Percentiles rank a stretch among this genome's conserved stretches.
phyloP scores from a whole-genome alignment of 1,284 basidiomycete genomes.

The Vanrija sp. region DNA sequence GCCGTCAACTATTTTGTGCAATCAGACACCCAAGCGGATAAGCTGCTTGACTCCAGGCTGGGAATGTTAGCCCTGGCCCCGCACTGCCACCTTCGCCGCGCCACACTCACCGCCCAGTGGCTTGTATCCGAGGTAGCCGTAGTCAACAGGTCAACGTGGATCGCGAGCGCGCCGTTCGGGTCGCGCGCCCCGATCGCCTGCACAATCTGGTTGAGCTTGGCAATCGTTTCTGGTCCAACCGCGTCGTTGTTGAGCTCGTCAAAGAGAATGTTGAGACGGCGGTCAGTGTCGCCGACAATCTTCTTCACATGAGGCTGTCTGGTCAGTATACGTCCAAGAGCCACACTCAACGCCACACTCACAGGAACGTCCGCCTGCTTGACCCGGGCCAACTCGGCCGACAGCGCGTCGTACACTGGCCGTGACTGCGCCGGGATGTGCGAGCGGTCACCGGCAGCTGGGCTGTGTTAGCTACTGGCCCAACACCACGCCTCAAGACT shows the following conservation, averaged over 20 bases:
- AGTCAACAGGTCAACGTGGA: conserved; percentile 76
- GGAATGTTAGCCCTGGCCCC: background rate
- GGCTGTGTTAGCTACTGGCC: conserved; percentile 2
- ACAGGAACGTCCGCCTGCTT: conserved; percentile 62
- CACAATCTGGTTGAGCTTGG: conserved; percentile 63
- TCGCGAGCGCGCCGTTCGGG: conserved; percentile 63
- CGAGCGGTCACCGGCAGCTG: conserved; percentile 81
- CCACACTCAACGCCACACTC: too few species aligned
- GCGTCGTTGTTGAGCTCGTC: conserved; percentile 90
- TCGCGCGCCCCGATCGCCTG: conserved; percentile 70
- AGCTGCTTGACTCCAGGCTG: conserved; percentile 73
- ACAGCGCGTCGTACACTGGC: conserved; percentile 67
- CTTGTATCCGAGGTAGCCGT: conserved; percentile 74
- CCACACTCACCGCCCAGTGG: conserved; percentile 68
- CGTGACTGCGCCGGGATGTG: conserved; percentile 75
- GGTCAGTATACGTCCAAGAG: too few species aligned
- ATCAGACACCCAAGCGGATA: conserved; percentile 34
- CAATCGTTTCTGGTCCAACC: conserved; percentile 65
- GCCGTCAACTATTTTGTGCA: background rate
- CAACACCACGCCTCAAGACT: conserved; percentile 45
- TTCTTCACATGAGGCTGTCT: conserved; percentile 69
- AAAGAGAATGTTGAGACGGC: conserved; percentile 79
- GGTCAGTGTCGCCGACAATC: conserved; percentile 81
- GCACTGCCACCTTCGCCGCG: too few species aligned
- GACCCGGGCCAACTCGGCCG: conserved; percentile 60